Conservation (phyloP, 116 monocot genomes). For the Phalaenopsis hybrid region DNA sequence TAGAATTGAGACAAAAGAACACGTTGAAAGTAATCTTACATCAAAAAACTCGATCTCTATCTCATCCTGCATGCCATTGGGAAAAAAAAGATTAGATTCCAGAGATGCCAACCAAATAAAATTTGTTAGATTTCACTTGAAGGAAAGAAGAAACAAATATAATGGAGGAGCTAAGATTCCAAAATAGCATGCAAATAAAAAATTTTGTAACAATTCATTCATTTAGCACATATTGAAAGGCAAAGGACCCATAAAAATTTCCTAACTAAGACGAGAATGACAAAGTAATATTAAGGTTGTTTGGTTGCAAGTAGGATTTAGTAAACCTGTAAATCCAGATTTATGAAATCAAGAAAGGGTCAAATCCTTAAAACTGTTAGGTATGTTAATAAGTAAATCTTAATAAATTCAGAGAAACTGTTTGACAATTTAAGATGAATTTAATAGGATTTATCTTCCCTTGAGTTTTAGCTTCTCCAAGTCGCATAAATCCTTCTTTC, state of each 20-base stretch:
- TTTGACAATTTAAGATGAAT: no score
- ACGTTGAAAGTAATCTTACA: constrained; percentile 1
- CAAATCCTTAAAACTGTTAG: no score
- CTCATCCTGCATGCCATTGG: constrained; percentile 3
- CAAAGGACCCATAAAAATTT: not conserved
- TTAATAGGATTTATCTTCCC: no score
- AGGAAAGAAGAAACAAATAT: not conserved
- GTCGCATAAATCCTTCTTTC: no score
- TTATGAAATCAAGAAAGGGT: no score
- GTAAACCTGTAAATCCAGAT: no score
- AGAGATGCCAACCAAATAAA: not conserved
- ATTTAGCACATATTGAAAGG: not conserved
- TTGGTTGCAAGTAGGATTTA: no score
- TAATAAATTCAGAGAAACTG: no score
- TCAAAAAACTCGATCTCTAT: constrained; percentile 9
- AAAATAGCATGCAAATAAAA: not conserved
- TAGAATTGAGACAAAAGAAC: not conserved
- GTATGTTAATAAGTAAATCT: no score
- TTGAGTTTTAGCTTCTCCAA: no score
- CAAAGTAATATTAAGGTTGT: no score
- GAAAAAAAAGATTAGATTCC: not conserved
- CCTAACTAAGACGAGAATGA: not conserved
- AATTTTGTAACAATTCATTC: not conserved
- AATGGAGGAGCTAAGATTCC: not conserved
- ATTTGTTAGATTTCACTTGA: not conserved